phyloP scores from a whole-genome alignment of 2,329 filamentous ascomycete genomes.

The Pseudocercospora musae region DNA sequence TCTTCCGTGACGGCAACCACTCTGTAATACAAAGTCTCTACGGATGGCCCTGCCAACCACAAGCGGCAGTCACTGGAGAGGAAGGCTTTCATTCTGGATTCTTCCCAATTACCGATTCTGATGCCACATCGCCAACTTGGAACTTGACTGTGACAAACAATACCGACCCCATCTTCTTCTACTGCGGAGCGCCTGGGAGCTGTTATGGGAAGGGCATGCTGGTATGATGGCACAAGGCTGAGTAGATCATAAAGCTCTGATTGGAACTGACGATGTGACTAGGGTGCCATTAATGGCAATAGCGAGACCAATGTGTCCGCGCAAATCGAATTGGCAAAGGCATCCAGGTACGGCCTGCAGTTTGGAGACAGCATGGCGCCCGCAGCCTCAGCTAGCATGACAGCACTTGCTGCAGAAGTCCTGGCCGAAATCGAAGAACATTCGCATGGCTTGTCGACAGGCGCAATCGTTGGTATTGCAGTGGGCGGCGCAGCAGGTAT shows the following conservation, averaged over 20 bases:
- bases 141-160: constrained; percentile 52
- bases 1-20: constrained; percentile 44
- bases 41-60: constrained; percentile 42
- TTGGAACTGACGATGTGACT: neutral
- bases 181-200: constrained; percentile 65
- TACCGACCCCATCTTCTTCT: constrained; percentile 64
- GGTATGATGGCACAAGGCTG: neutral
- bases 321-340: constrained; percentile 31
- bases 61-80: constrained; percentile 24
- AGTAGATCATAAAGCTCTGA: neutral
- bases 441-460: constrained; percentile 33
- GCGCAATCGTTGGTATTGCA: constrained; percentile 54
- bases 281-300: constrained; percentile 66
- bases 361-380: constrained; percentile 42
- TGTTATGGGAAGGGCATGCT: constrained; percentile 68
- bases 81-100: constrained; percentile 28
- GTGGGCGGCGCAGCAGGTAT: constrained; percentile 58
- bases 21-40: constrained; percentile 43
- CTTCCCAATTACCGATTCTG: constrained; percentile 13
- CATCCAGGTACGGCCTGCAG: constrained; percentile 33
- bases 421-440: constrained; percentile 9
- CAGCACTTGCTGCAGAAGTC: constrained; percentile 22
- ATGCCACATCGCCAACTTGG: constrained; percentile 25
- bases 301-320: constrained; percentile 25
- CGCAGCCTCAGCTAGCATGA: constrained; percentile 32